Percentiles rank a stretch among this genome's conserved stretches.
Evolutionary conservation across 768 basidiomycete species (phyloP).

Genomic region (Suillus tomentosus): DNA sequence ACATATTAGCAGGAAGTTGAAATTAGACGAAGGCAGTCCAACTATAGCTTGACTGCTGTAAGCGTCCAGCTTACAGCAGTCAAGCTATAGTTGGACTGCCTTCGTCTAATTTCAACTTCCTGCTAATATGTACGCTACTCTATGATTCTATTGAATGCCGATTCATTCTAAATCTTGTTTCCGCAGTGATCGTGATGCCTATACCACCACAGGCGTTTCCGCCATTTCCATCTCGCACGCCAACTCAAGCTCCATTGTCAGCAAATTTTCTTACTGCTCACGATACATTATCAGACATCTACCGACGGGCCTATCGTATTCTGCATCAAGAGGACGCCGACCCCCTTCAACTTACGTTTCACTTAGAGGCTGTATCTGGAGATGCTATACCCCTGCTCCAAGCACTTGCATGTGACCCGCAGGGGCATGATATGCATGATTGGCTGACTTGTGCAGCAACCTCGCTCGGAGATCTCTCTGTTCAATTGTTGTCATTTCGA

Average conservation of each 20-base stretch:
- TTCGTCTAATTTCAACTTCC: too few relatives aligned
- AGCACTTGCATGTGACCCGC: neutral
- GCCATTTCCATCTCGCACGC: neutral
- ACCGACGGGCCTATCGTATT: neutral
- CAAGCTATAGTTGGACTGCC: neutral
- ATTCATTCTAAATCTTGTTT: conserved; percentile 6
- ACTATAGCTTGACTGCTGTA: too few relatives aligned
- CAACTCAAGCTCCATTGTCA: neutral
- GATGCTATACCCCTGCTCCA: neutral
- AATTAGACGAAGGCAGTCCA: too few relatives aligned
- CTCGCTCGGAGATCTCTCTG: neutral
- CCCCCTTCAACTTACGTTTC: neutral
- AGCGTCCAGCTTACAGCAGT: too few relatives aligned
- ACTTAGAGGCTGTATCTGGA: too few relatives aligned
- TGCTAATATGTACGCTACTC: too few relatives aligned
- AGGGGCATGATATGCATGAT: neutral
- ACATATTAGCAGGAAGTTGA: neutral
- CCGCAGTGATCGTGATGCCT: neutral
- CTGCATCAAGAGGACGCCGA: neutral
- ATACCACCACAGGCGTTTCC: neutral
- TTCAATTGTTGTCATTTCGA: neutral
- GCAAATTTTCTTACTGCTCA: neutral
- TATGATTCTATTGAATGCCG: too few relatives aligned
- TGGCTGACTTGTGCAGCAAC: neutral
- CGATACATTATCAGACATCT: neutral